phyloP scores from a whole-genome alignment of 1,284 basidiomycete genomes.

The Abortiporus biennis region DNA sequence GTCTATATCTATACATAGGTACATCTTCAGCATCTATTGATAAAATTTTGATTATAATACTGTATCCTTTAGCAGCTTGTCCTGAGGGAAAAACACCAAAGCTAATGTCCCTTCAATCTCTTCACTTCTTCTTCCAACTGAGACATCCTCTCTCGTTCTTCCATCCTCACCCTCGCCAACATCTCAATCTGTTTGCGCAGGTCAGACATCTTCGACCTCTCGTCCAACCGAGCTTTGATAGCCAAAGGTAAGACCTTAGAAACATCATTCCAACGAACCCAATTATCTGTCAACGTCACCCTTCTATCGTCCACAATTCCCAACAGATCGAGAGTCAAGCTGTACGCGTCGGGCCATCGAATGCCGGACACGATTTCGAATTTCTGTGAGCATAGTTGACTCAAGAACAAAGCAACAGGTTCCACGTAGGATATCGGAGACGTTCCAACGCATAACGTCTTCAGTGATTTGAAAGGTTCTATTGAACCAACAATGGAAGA shows the following conservation, averaged over 20 bases:
- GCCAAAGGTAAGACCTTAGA: conserved; percentile 21
- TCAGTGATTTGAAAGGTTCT: conserved; percentile 33
- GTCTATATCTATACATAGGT: too few relatives aligned
- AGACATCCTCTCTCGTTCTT: background rate
- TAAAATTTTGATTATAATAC: too few relatives aligned
- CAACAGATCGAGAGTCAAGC: conserved; percentile 21
- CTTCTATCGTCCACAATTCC: conserved; percentile 19
- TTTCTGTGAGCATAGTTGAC: conserved; percentile 36
- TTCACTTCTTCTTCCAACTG: background rate
- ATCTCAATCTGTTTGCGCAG: conserved; percentile 35
- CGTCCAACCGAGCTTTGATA: conserved; percentile 26
- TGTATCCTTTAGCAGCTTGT: too few relatives aligned
- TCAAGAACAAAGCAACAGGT: conserved; percentile 45
- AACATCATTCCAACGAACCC: conserved; percentile 20
- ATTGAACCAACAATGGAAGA: conserved; percentile 10
- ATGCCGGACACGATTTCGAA: conserved; percentile 34
- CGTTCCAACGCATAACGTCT: conserved; percentile 41
- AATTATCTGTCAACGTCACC: conserved; percentile 15
- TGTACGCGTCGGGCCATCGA: conserved; percentile 25
- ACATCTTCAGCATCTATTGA: too few relatives aligned
- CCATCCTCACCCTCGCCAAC: background rate
- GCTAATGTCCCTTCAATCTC: too few relatives aligned
- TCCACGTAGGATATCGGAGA: conserved; percentile 36
- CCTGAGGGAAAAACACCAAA: too few relatives aligned
- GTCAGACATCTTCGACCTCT: conserved; percentile 27